Percentiles rank a stretch among this genome's conserved stretches.
Conservation (phyloP, 2,329 filamentous ascomycete species). For the Monosporascus sp. region DNA sequence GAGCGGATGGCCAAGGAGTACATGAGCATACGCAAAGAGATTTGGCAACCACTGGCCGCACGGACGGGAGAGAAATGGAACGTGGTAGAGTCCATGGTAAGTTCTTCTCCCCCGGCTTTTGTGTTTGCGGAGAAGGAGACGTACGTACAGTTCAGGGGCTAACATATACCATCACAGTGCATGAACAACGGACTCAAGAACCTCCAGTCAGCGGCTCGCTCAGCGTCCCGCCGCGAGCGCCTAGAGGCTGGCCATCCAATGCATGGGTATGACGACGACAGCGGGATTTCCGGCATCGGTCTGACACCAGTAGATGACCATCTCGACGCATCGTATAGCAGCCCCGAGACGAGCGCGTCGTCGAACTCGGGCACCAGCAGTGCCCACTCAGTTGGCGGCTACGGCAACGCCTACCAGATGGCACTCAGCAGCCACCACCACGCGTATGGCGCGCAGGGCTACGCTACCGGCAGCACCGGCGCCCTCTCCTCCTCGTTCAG, state of each 20-base stretch:
- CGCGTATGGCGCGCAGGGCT: constrained; percentile 13
- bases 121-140: no score
- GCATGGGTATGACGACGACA: constrained; percentile 62
- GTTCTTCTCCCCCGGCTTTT: constrained; percentile 8
- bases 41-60: constrained; percentile 73
- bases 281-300: constrained; percentile 60
- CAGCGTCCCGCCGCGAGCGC: constrained; percentile 61
- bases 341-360: constrained; percentile 45
- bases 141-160: no score
- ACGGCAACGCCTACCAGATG: constrained; percentile 25
- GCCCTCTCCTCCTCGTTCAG: constrained; percentile 41
- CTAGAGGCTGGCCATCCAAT: constrained; percentile 41
- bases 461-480: constrained; percentile 23
- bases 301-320: constrained; percentile 53
- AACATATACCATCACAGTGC: constrained; percentile 46
- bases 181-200: constrained; percentile 83
- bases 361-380: constrained; percentile 35
- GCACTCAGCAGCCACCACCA: constrained; percentile 24
- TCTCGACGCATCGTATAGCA: constrained; percentile 52
- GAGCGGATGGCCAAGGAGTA: constrained; percentile 74
- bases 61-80: constrained; percentile 79
- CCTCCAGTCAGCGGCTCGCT: constrained; percentile 64
- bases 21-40: constrained; percentile 72
- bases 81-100: constrained; percentile 59
- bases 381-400: constrained; percentile 23